Conservation (phyloP, 1,284 basidiomycete genomes). For the Schizophyllum amplum region DNA sequence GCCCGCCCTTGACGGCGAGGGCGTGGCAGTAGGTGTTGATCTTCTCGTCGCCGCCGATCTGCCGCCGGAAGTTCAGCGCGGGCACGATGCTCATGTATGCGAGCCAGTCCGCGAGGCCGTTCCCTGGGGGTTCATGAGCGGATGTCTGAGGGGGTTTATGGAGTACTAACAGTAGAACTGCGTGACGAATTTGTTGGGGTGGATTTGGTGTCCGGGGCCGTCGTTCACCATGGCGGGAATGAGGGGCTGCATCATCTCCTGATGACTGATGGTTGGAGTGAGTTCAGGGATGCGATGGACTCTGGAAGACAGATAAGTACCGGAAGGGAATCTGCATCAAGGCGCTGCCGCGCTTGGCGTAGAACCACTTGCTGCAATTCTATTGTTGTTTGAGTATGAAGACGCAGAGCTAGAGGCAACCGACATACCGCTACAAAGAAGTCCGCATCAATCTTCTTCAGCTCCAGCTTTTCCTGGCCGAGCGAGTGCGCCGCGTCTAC, state of each 20-base stretch:
- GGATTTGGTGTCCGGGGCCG: background rate
- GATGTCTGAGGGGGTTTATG: too few species aligned
- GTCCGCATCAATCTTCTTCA: slow-evolving; percentile 56
- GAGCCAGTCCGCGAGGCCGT: background rate
- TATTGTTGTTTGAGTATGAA: background rate
- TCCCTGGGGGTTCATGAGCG: too few species aligned
- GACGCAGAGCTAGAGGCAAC: background rate
- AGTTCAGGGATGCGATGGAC: too few species aligned
- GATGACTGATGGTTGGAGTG: too few species aligned
- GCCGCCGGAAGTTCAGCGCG: slow-evolving; percentile 71
- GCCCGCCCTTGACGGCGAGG: slow-evolving; percentile 69
- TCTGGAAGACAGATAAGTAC: too few species aligned
- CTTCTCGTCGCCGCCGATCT: slow-evolving; percentile 76
- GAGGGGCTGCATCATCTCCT: background rate
- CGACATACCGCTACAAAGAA: slow-evolving; percentile 59
- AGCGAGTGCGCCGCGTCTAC: slow-evolving; percentile 85
- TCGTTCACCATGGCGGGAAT: background rate
- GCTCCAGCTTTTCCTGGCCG: slow-evolving; percentile 57
- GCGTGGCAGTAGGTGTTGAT: slow-evolving; percentile 73
- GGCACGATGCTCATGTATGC: background rate
- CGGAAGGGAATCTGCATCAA: slow-evolving; percentile 72
- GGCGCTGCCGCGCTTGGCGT: slow-evolving; percentile 63
- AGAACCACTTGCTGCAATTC: slow-evolving; percentile 86
- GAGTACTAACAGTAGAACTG: background rate
- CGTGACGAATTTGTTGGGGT: background rate